Percentiles rank a stretch among this genome's conserved stretches.
Conservation (phyloP, 2,329 filamentous ascomycete genomes). For the Neoarthrinium moseri region DNA sequence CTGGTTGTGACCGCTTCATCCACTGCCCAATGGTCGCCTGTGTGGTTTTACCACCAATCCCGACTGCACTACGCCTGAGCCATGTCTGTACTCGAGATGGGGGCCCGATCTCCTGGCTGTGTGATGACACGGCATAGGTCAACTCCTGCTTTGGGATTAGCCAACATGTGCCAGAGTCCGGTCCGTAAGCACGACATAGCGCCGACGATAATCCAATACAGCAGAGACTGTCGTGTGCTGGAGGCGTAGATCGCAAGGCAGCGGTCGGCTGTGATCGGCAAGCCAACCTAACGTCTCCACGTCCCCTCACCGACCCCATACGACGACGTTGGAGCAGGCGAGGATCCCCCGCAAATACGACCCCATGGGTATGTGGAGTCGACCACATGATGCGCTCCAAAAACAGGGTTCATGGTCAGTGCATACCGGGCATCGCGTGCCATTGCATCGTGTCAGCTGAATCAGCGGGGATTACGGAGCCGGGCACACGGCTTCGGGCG, state of each 20-base stretch:
- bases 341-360: not conserved
- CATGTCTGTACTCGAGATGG: not conserved
- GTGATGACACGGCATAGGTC: not conserved
- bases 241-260: not conserved
- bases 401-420: not conserved
- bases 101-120: not conserved
- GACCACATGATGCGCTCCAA: not conserved
- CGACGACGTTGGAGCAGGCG: too few species aligned
- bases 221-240: not conserved
- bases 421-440: too few species aligned
- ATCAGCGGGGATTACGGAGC: not conserved
- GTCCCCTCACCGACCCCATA: not conserved
- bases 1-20: not conserved
- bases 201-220: not conserved
- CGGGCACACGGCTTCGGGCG: too few species aligned
- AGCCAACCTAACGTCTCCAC: not conserved
- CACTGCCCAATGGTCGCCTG: too few species aligned
- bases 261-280: not conserved
- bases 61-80: not conserved
- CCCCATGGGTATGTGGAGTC: not conserved
- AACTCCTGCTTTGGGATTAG: too few species aligned
- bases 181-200: too few species aligned
- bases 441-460: too few species aligned
- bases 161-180: too few species aligned
- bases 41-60: conserved; percentile 6